Evolutionary conservation across 495 filamentous ascomycete species (phyloP), one percentile per base, ranked within the genome.

Genomic region (Opeltia flavorubescens): DNA sequence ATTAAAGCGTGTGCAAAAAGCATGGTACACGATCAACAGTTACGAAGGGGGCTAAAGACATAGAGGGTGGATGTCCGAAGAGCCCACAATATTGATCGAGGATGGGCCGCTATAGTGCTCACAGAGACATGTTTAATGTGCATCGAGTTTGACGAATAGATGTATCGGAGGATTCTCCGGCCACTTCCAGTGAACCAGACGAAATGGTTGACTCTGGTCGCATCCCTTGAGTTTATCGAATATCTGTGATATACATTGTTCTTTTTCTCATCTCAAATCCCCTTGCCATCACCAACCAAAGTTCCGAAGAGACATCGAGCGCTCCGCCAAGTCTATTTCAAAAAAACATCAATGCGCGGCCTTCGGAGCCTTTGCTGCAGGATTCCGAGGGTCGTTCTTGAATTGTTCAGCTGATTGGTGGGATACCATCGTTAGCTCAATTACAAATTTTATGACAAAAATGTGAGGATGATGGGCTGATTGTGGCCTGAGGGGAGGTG

Each of bases 301-400:
- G 6, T 13, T 31, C 30, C 30, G 30, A 9, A 33, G 15, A 9
- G 30, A 33, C 15, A 15, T n/a, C 30, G 15, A 9, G 9, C 30
- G 9, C 9, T 33, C 30, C 30, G 30, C 30, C 15, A 9, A 9
- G 15, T 33, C 30, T 48, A 9, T n/a, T n/a, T n/a, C 9, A 15
- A 33, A 33, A 33, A 33, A 9, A 33, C 15, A 13, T 33, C 25
- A 44, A 15, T 44, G 26, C 46, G 60, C 59, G 38, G 64, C 55
- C 58, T 74, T 71, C 34, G 53, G 52, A 23, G 59, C 55, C 74
- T 81, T 82, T 31, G 68, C 65, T 60, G 76, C 70, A 56, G 81
- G 84, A 76, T 94, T 94, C 62, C 89, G 77, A 52, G 89, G 89
- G 70, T 96, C 89, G 73, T 91, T 89, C 79, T 84, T 89, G 79